Base-by-base conservation (phyloP, 176 grass and related monocot genomes). In the Carex cristatella region DNA sequence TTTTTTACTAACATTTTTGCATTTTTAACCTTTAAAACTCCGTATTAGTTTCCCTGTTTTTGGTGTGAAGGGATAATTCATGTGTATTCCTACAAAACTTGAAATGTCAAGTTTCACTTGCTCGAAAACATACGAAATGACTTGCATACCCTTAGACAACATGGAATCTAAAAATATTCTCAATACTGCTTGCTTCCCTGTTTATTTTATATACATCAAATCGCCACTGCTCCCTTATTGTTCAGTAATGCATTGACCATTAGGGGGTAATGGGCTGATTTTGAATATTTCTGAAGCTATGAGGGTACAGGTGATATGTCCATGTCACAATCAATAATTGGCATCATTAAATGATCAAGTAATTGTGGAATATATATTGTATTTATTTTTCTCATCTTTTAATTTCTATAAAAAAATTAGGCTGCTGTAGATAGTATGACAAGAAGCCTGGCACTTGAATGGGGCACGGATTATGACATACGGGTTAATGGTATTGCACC, bases 381-480 rank as follows among this genome's bases (percentile, higher is more conserved):
- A 8, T 69, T 13, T 40, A 2, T 70, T 48, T 48, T 27, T 51
- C 8, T 67, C 46, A 33, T 55, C 58, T 54, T 54, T 3, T 51
- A 5, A 31, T 46, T 72, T 61, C 4, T 80, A 35, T 63, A 32
- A 70, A 31, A 14, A 37, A 40, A 12, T 51, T 83, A 98, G 95
- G 91, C 95, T 73, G 93, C 88, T 27, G 95, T 98, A 81, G 95
- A 98, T 82, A 95, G 95, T 89, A 88, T 98, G 27, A 98, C 93
- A 81, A 91, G 95, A 90, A 91, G 86, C 12, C 84, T 98, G 69
- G 93, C 95, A 72, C 80, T 98, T 35, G 95, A 98, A 89, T 98
- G 95, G 95, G 95, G 95, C 73, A 93, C 95, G 68, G 93, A 98
- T 87, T 98, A 98, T 60, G 80, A 93, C 55, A 95, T 98, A 46